Conservation (phyloP, 2,329 filamentous ascomycete species). For the Exophiala spinifera region DNA sequence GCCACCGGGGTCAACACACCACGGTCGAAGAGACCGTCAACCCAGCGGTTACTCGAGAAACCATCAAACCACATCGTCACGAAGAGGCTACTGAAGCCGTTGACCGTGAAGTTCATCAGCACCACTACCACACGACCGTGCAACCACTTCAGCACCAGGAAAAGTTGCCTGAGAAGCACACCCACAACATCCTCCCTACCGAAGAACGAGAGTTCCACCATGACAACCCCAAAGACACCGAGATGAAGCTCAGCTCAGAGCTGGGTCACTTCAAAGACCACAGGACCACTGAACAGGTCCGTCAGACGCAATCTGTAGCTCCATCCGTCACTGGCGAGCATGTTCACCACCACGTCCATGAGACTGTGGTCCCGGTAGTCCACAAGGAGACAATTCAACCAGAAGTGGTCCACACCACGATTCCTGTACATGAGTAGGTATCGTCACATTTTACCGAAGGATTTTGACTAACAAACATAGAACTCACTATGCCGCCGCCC, state of each 20-base stretch:
- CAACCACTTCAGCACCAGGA: conserved; percentile 61
- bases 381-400: conserved; percentile 64
- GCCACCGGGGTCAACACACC: conserved; percentile 63
- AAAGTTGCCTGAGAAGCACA: conserved; percentile 60
- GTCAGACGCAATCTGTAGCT: conserved; percentile 48
- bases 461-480: conserved; percentile 43
- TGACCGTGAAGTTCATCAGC: conserved; percentile 67
- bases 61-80: conserved; percentile 57
- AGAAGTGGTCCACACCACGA: conserved; percentile 64
- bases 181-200: conserved; percentile 56
- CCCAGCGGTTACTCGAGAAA: conserved; percentile 60
- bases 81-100: conserved; percentile 62
- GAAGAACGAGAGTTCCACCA: conserved; percentile 63
- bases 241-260: conserved; percentile 52
- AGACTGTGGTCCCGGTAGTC: conserved; percentile 68
- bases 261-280: conserved; percentile 54
- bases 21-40: conserved; percentile 65
- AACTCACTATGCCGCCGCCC: conserved; percentile 62
- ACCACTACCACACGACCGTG: conserved; percentile 68
- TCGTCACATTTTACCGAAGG: neutral
- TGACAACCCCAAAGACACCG: conserved; percentile 51
- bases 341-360: conserved; percentile 60
- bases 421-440: conserved; percentile 64
- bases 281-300: conserved; percentile 46
- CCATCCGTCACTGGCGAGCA: conserved; percentile 59